A percentile compares a stretch with the other conserved stretches of the same genome.
Evolutionary conservation across 2,329 filamentous ascomycete genomes (phyloP).

Genomic region (Pseudogymnoascus sp.): DNA sequence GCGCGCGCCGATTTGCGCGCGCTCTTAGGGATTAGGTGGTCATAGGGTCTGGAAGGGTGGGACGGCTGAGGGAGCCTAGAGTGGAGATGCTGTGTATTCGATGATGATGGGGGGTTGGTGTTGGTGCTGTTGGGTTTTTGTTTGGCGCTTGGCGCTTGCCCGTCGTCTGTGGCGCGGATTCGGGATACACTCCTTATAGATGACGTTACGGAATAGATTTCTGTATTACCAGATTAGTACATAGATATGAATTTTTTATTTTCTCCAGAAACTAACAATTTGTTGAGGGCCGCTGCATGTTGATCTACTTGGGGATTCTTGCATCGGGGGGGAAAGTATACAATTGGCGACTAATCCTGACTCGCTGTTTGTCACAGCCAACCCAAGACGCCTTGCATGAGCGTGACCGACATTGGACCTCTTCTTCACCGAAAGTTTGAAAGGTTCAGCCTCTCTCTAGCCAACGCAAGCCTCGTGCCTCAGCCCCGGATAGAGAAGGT

Average conservation of each 20-base stretch:
- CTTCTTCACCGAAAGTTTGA: background rate
- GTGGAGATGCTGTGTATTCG: background rate
- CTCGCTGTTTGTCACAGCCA: background rate
- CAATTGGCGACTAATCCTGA: background rate
- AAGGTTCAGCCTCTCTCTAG: background rate
- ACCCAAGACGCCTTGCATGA: background rate
- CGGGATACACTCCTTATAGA: background rate
- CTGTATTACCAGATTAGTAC: background rate
- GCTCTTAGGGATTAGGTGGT: background rate
- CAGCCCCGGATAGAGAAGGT: background rate
- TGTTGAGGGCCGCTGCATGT: background rate
- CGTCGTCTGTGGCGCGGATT: background rate
- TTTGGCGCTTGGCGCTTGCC: conserved; percentile 2
- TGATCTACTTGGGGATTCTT: background rate
- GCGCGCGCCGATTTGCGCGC: conserved; percentile 31
- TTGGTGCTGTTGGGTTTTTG: background rate
- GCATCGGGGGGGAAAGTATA: background rate
- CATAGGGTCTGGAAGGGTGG: background rate
- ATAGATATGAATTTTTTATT: background rate
- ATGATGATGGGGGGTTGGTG: background rate
- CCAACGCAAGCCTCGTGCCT: background rate
- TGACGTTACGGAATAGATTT: background rate
- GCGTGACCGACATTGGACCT: background rate
- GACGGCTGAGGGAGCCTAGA: background rate
- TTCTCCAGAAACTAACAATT: background rate